phyloP scores from a whole-genome alignment of 2,329 filamentous ascomycete genomes.

The Amylocarpus encephaloides region DNA sequence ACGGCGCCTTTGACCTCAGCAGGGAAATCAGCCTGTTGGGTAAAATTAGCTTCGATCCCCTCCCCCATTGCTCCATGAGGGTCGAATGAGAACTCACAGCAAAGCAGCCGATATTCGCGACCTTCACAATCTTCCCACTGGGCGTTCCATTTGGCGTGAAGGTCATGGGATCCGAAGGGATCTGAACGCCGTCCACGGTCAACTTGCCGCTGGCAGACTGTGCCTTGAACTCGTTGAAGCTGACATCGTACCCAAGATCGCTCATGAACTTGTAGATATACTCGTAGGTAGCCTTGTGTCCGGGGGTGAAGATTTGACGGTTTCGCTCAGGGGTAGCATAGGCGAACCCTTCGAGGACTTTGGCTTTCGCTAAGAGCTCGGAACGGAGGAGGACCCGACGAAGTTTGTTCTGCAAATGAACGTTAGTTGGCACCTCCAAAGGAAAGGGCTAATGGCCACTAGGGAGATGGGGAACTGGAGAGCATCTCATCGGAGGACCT shows the following conservation, averaged over 20 bases:
- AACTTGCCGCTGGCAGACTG: slow-evolving; percentile 5
- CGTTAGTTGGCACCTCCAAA: too few species aligned
- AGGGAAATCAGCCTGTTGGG: slow-evolving; percentile 51
- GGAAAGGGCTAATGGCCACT: too few species aligned
- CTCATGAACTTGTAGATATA: slow-evolving; percentile 9
- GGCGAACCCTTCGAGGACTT: slow-evolving; percentile 3
- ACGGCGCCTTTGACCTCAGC: slow-evolving; percentile 52
- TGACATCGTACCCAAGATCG: slow-evolving; percentile 13
- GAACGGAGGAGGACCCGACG: slow-evolving; percentile 5
- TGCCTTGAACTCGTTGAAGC: slow-evolving; percentile 13
- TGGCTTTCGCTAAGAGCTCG: slow-evolving; percentile 4
- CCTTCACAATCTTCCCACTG: slow-evolving; percentile 11
- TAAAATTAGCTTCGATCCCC: neutral
- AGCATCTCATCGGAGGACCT: too few species aligned
- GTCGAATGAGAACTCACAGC: slow-evolving; percentile 9
- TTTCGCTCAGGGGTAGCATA: slow-evolving; percentile 3
- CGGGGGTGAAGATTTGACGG: slow-evolving; percentile 6
- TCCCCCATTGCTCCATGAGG: neutral
- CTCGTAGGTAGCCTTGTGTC: slow-evolving; percentile 7
- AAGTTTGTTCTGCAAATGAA: slow-evolving; percentile 1
- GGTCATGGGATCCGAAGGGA: slow-evolving; percentile 10
- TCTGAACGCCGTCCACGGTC: slow-evolving; percentile 8
- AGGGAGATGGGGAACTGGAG: too few species aligned
- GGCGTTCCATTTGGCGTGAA: slow-evolving; percentile 12
- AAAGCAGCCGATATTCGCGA: slow-evolving; percentile 20